A percentile compares a stretch with the other conserved stretches of the same genome.
Conservation (phyloP, 2,329 filamentous ascomycete genomes). For the Paraphaeosphaeria minitans region DNA sequence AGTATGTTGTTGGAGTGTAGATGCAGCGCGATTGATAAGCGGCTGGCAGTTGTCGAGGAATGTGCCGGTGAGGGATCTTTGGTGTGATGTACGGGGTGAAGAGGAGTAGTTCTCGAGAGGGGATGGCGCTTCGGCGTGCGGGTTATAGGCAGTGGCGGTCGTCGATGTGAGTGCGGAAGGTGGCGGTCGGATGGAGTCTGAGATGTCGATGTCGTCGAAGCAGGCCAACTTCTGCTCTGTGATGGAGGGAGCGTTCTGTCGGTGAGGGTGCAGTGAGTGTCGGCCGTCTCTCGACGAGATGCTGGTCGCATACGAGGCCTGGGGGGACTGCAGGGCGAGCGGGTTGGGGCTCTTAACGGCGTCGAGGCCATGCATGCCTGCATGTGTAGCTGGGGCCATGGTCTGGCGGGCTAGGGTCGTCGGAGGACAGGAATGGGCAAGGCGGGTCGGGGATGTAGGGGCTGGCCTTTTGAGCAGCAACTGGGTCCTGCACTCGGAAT, state of each 20-base stretch:
- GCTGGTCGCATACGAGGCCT: slow-evolving; percentile 38
- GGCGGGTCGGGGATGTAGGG: slow-evolving; percentile 27
- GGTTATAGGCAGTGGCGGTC: slow-evolving; percentile 40
- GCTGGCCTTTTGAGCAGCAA: slow-evolving; percentile 14
- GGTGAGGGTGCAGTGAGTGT: slow-evolving; percentile 26
- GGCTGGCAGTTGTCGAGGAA: slow-evolving; percentile 46
- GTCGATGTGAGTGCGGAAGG: slow-evolving; percentile 41
- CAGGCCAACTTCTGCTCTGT: slow-evolving; percentile 22
- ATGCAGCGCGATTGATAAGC: slow-evolving; percentile 41
- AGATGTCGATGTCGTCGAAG: slow-evolving; percentile 44
- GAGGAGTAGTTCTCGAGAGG: slow-evolving; percentile 34
- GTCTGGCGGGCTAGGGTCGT: slow-evolving; percentile 12
- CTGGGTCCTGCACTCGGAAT: slow-evolving; percentile 19
- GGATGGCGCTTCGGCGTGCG: slow-evolving; percentile 33
- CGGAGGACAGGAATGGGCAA: slow-evolving; percentile 14
- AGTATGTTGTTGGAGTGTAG: slow-evolving; percentile 46
- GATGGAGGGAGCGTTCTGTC: slow-evolving; percentile 30
- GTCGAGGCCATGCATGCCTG: slow-evolving; percentile 16
- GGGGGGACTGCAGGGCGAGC: slow-evolving; percentile 28
- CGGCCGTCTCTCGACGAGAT: slow-evolving; percentile 32
- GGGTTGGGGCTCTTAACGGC: slow-evolving; percentile 30
- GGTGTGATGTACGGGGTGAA: slow-evolving; percentile 31
- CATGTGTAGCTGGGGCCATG: slow-evolving; percentile 20
- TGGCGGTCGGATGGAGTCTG: slow-evolving; percentile 36
- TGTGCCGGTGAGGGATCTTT: slow-evolving; percentile 43